phyloP scores from a whole-genome alignment of 2,329 filamentous ascomycete genomes.

The Macrophomina pseudophaseolina region DNA sequence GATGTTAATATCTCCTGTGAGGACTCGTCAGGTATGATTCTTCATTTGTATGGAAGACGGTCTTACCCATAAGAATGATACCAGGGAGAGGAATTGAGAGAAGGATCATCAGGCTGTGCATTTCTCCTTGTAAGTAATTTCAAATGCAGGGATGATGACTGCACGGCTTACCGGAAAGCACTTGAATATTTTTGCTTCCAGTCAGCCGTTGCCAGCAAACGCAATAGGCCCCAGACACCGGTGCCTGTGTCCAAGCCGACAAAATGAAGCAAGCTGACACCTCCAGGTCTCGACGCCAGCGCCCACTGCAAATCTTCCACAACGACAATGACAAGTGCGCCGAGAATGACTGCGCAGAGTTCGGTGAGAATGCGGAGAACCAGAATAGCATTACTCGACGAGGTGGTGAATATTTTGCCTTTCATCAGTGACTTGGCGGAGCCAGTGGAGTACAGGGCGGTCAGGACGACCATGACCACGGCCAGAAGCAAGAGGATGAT shows the following conservation, averaged over 20 bases:
- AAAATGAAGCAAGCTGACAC: conserved; percentile 13
- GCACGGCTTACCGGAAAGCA: background rate
- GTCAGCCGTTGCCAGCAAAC: conserved; percentile 9
- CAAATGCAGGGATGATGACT: too few species aligned
- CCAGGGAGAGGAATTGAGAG: conserved; percentile 9
- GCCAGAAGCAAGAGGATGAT: conserved; percentile 8
- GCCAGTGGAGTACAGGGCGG: conserved; percentile 16
- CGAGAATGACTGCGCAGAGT: conserved; percentile 10
- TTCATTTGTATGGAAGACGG: background rate
- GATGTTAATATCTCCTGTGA: conserved; percentile 14
- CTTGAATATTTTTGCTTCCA: conserved; percentile 22
- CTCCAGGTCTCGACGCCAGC: conserved; percentile 9
- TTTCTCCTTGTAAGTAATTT: background rate
- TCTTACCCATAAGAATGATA: conserved; percentile 18
- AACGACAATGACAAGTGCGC: conserved; percentile 5
- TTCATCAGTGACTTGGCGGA: conserved; percentile 17
- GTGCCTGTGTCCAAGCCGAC: conserved; percentile 15
- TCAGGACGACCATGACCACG: conserved; percentile 7
- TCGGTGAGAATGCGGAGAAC: conserved; percentile 23
- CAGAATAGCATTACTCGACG: conserved; percentile 12
- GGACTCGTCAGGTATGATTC: background rate
- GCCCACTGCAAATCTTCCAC: conserved; percentile 24
- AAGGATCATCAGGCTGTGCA: conserved; percentile 5
- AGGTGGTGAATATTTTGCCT: conserved; percentile 9
- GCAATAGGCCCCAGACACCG: conserved; percentile 12